These are phyloP conservation scores for Crepidotus variabilis DNA, from an alignment of 768 basidiomycete genomes.

Conservation along the genomic window DNA sequence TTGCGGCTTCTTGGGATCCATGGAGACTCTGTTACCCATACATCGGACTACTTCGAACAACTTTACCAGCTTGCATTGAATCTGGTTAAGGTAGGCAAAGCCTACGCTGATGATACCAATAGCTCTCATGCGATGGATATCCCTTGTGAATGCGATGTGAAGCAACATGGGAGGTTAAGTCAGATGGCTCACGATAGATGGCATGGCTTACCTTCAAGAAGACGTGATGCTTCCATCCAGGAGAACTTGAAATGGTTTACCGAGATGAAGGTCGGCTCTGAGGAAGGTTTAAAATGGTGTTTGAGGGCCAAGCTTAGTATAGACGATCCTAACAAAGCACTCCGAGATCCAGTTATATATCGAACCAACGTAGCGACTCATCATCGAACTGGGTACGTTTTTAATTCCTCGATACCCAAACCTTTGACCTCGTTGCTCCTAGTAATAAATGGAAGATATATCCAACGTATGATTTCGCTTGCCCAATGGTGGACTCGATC, in stretches of 20 bases:
- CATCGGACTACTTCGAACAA: constrained; percentile 93
- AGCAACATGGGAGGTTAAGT: constrained; percentile 1
- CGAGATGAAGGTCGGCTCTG: constrained; percentile 80
- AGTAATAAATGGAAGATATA: constrained; percentile 96
- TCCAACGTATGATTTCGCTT: constrained; percentile 98
- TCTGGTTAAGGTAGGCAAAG: constrained; percentile 84
- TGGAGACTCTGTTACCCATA: constrained; percentile 83
- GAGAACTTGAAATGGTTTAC: constrained; percentile 83
- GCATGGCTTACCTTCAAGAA: constrained; percentile 83
- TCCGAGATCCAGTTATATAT: constrained; percentile 97
- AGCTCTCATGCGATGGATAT: constrained; percentile 53
- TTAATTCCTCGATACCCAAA: constrained; percentile 1
- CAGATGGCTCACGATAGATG: constrained; percentile 93
- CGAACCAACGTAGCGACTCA: constrained; percentile 83
- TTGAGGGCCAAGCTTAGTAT: constrained; percentile 95
- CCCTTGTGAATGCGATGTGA: not conserved
- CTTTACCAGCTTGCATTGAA: constrained; percentile 79
- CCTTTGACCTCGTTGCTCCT: too few relatives aligned
- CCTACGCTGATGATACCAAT: constrained; percentile 95
- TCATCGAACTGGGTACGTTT: constrained; percentile 85
- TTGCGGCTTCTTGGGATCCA: constrained; percentile 80
- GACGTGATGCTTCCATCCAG: constrained; percentile 78
- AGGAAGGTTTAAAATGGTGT: constrained; percentile 89
- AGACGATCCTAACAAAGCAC: constrained; percentile 91
- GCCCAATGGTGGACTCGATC: constrained; percentile 91